A percentile compares a stretch with the other conserved stretches of the same genome.
Evolutionary conservation across 345 rosid species (phyloP).

Genomic region (Toxicodendron radicans): DNA sequence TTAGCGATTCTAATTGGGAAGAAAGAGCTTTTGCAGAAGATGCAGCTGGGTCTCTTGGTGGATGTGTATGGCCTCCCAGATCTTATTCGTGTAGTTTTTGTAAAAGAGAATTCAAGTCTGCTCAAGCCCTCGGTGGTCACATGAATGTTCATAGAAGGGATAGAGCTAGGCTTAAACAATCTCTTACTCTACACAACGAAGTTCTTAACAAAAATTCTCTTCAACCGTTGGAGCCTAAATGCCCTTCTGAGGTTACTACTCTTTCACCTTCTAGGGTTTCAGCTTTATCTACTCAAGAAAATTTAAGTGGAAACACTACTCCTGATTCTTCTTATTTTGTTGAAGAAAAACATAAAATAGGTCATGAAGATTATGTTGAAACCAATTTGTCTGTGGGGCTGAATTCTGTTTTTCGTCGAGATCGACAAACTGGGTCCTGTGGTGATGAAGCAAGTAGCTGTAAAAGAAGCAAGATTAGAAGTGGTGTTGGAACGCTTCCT

Average conservation of each 20-base stretch:
- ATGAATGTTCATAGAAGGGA: constrained; percentile 78
- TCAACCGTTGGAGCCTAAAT: constrained; percentile 11
- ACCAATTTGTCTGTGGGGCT: constrained; percentile 37
- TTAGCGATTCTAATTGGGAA: constrained; percentile 44
- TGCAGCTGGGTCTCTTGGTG: constrained; percentile 44
- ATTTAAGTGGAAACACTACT: constrained; percentile 12
- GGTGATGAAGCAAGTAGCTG: constrained; percentile 20
- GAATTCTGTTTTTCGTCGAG: constrained; percentile 24
- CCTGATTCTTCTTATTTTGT: constrained; percentile 11
- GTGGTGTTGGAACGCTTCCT: constrained; percentile 25
- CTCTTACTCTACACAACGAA: constrained; percentile 21
- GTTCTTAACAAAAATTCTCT: constrained; percentile 11
- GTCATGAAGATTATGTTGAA: constrained; percentile 20
- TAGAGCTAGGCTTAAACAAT: constrained; percentile 62
- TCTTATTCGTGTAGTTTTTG: constrained; percentile 66
- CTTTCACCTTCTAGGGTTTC: constrained; percentile 38
- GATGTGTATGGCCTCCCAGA: constrained; percentile 68
- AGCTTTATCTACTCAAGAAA: constrained; percentile 24
- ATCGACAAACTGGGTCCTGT: constrained; percentile 18
- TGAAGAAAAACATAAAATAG: constrained; percentile 4
- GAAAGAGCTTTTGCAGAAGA: constrained; percentile 66
- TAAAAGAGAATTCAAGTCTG: constrained; percentile 65
- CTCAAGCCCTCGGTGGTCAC: constrained; percentile 83
- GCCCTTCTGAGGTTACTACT: constrained; percentile 16
- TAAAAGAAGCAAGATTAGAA: constrained; percentile 33